Evolutionary conservation across 805 yeast genomes (phyloP).

Genomic region (Candida insectalens): DNA sequence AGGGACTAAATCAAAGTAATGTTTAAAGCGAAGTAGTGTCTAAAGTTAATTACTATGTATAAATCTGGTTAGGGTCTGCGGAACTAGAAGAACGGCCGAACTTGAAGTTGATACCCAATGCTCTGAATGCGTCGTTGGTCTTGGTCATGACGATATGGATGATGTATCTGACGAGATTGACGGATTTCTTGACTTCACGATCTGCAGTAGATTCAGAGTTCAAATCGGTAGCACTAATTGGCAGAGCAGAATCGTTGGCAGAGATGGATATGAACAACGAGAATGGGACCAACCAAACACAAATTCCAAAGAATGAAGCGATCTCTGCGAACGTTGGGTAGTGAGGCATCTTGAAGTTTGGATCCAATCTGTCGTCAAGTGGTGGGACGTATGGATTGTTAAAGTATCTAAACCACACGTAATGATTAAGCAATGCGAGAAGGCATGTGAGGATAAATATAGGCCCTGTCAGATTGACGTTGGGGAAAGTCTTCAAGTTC

Average conservation of each 20-base stretch:
- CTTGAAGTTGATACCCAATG: constrained; percentile 51
- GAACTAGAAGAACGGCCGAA: constrained; percentile 7
- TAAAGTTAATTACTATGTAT: no score
- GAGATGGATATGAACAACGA: constrained; percentile 84
- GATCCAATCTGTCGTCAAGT: constrained; percentile 44
- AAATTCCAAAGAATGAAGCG: constrained; percentile 89
- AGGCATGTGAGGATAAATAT: constrained; percentile 61
- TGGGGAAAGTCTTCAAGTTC: constrained; percentile 76
- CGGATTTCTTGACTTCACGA: constrained; percentile 30
- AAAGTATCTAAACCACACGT: constrained; percentile 83
- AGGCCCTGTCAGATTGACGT: constrained; percentile 64
- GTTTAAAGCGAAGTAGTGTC: no score
- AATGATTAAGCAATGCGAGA: constrained; percentile 72
- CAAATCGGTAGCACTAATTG: constrained; percentile 28
- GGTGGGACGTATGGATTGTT: constrained; percentile 66
- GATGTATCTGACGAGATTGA: constrained; percentile 60
- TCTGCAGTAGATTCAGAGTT: constrained; percentile 19
- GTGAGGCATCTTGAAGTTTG: constrained; percentile 52
- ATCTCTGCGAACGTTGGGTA: constrained; percentile 82
- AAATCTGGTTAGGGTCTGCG: constrained; percentile 20
- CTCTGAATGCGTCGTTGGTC: constrained; percentile 34
- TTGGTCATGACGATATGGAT: constrained; percentile 43
- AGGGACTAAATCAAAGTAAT: no score
- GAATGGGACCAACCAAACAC: constrained; percentile 92
- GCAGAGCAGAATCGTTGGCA: constrained; percentile 85